Evolutionary conservation across 768 basidiomycete species (phyloP).

Genomic region (Trametes sanguinea): DNA sequence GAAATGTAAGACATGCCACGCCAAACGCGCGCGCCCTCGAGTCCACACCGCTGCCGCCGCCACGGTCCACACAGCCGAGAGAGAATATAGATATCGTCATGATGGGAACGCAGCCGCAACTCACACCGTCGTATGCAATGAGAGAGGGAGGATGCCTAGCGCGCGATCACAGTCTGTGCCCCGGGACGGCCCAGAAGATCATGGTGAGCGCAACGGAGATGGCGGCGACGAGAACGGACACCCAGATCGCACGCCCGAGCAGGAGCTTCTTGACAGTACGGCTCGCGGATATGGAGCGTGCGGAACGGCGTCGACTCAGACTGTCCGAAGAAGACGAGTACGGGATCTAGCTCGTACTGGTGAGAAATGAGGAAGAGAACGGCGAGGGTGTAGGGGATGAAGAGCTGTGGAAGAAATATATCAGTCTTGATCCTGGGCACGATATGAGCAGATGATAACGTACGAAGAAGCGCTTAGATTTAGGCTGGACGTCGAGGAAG

Average conservation of each 20-base stretch:
- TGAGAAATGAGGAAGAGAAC: constrained; percentile 91
- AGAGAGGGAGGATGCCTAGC: neutral
- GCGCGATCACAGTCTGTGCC: constrained; percentile 68
- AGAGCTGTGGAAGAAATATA: constrained; percentile 75
- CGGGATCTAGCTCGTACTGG: constrained; percentile 95
- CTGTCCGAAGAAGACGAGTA: constrained; percentile 90
- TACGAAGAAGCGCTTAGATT: constrained; percentile 92
- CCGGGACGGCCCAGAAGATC: constrained; percentile 95
- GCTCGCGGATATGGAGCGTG: constrained; percentile 87
- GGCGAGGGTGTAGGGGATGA: constrained; percentile 90
- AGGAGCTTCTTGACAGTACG: constrained; percentile 92
- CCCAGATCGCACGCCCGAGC: constrained; percentile 89
- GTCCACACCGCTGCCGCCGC: constrained; percentile 14
- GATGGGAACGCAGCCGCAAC: neutral
- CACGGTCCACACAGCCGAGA: constrained; percentile 11
- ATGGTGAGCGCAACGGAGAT: constrained; percentile 82
- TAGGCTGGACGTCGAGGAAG: constrained; percentile 92
- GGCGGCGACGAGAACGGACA: constrained; percentile 73
- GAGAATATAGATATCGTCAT: constrained; percentile 15
- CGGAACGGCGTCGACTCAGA: constrained; percentile 98
- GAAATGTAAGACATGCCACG: constrained; percentile 1
- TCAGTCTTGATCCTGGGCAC: constrained; percentile 9
- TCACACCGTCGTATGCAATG: neutral
- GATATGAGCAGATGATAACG: constrained; percentile 39
- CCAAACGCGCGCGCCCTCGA: constrained; percentile 3